Percentiles rank a stretch among this genome's conserved stretches.
Evolutionary conservation across 805 yeast species (phyloP).

Genomic region (Ogataea henricii): DNA sequence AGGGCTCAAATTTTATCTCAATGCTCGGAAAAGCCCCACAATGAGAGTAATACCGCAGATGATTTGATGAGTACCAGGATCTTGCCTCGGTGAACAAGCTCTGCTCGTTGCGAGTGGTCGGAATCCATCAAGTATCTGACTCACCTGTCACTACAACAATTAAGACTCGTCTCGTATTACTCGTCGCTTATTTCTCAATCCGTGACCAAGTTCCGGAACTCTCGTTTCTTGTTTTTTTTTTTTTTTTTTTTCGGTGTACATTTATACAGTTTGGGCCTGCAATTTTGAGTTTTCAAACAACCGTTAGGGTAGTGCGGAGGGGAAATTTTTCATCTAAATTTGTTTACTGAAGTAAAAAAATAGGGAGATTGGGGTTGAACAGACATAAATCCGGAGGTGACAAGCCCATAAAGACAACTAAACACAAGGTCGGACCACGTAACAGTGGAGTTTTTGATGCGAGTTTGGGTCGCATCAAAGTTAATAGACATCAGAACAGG

Average conservation of each 20-base stretch:
- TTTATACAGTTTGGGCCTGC: neutral
- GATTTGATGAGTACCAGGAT: too few relatives aligned
- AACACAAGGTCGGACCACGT: neutral
- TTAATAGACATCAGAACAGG: neutral
- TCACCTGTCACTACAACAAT: too few relatives aligned
- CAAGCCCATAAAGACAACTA: neutral
- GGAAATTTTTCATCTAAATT: neutral
- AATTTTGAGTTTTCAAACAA: neutral
- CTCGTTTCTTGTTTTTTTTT: neutral
- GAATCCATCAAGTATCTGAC: too few relatives aligned
- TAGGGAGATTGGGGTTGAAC: neutral
- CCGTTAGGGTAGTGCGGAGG: constrained; percentile 1
- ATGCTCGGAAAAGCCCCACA: neutral
- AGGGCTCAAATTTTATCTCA: neutral
- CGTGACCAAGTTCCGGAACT: neutral
- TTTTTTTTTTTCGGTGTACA: neutral
- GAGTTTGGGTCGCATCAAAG: neutral
- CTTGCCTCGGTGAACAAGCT: too few relatives aligned
- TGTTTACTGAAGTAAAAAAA: neutral
- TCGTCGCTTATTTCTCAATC: too few relatives aligned
- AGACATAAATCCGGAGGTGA: too few relatives aligned
- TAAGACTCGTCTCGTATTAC: too few relatives aligned
- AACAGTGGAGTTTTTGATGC: neutral
- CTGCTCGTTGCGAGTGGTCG: too few relatives aligned
- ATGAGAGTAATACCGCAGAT: too few relatives aligned